phyloP scores from a whole-genome alignment of 306 rosid species.

The Betula pendula region DNA sequence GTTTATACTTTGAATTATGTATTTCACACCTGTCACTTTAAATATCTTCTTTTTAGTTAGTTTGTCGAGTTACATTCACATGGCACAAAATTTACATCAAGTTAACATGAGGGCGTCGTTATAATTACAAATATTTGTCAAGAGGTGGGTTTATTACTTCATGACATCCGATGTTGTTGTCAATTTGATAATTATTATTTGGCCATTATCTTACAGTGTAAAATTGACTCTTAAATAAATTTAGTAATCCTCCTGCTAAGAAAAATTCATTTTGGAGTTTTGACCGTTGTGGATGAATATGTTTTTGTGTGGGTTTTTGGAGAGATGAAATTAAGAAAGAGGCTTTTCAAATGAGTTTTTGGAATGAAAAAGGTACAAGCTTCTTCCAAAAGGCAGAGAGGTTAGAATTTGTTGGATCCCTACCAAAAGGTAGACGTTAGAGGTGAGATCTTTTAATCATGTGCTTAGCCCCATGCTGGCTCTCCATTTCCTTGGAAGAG shows the following conservation, averaged over 20 bases:
- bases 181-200: background rate
- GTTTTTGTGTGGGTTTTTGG: background rate
- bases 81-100: slow-evolving; percentile 2
- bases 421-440: too few species aligned
- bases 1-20: background rate
- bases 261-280: background rate
- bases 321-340: background rate
- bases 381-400: too few species aligned
- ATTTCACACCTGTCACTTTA: background rate
- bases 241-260: background rate
- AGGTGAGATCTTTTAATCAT: too few species aligned
- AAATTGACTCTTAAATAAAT: background rate
- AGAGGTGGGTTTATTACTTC: background rate
- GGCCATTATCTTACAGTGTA: background rate
- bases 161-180: background rate
- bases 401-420: too few species aligned
- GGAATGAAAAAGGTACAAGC: background rate
- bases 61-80: background rate
- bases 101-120: background rate
- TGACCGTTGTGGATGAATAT: background rate
- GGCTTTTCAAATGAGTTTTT: background rate
- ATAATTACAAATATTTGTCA: background rate
- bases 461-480: too few species aligned
- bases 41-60: background rate
- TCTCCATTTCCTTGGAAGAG: too few species aligned